A percentile compares a stretch with the other conserved stretches of the same genome.
Evolutionary conservation across 2,329 filamentous ascomycete genomes (phyloP).

Genomic region (Byssothecium circinans): DNA sequence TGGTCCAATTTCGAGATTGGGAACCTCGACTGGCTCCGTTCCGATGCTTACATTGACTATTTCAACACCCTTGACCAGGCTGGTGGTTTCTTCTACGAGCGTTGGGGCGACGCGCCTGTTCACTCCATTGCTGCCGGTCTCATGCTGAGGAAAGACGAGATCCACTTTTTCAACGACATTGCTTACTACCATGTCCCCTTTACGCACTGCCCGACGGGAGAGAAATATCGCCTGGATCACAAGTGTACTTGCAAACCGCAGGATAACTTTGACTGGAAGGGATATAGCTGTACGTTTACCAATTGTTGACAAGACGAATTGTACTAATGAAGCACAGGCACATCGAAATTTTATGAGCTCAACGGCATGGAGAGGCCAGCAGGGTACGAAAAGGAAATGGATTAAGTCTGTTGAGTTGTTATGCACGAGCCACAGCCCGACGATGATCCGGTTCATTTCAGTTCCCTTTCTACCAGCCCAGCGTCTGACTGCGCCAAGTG

Average conservation of each 20-base stretch:
- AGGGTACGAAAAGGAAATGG: conserved; percentile 75
- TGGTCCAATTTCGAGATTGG: conserved; percentile 99
- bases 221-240: conserved; percentile 78
- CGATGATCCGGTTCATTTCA: conserved; percentile 2
- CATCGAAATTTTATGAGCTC: conserved; percentile 80
- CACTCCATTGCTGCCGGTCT: conserved; percentile 94
- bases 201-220: conserved; percentile 92
- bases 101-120: conserved; percentile 96
- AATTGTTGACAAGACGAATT: too few species aligned
- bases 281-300: conserved; percentile 80
- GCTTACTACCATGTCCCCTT: conserved; percentile 98
- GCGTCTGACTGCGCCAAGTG: conserved; percentile 36
- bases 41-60: conserved; percentile 84
- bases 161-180: conserved; percentile 99
- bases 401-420: conserved; percentile 23
- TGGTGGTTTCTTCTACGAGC: conserved; percentile 98
- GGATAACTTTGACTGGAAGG: conserved; percentile 99
- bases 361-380: conserved; percentile 80
- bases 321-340: conserved; percentile 63
- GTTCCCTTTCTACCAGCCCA: conserved; percentile 11
- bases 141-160: conserved; percentile 85
- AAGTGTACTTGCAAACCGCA: conserved; percentile 94
- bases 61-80: conserved; percentile 86
- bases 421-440: conserved; percentile 9
- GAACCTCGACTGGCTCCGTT: conserved; percentile 89